These are phyloP conservation scores for Kuraishia ogatae DNA, from an alignment of 805 yeast species.

Conservation along the genomic window DNA sequence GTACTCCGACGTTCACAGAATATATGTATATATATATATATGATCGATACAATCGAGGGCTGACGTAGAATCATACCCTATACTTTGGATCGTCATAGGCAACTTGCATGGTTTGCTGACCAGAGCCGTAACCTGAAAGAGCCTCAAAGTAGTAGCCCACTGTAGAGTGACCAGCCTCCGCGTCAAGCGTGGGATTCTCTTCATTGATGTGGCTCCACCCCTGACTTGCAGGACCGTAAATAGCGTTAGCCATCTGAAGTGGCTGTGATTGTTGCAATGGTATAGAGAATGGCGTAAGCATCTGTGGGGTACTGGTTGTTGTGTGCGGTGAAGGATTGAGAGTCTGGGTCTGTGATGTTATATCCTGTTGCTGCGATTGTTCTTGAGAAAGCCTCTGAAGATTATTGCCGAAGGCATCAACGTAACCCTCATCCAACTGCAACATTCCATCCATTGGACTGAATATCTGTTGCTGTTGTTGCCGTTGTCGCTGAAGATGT, in stretches of 20 bases:
- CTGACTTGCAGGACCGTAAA: background rate
- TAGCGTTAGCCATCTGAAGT: background rate
- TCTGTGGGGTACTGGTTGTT: background rate
- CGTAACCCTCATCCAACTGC: conserved; percentile 1
- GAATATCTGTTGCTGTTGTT: background rate
- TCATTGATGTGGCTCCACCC: background rate
- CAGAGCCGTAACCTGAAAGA: background rate
- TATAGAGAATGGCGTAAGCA: background rate
- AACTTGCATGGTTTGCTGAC: background rate
- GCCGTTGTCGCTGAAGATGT: background rate
- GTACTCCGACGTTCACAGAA: background rate
- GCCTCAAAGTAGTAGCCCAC: background rate
- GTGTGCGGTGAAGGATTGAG: background rate
- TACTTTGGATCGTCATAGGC: background rate
- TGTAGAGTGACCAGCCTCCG: background rate
- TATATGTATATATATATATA: background rate
- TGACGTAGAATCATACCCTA: background rate
- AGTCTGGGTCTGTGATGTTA: background rate
- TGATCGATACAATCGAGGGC: too few relatives aligned
- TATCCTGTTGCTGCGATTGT: background rate
- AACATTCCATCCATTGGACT: background rate
- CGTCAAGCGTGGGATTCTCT: background rate
- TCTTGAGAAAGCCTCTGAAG: background rate
- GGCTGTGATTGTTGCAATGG: background rate
- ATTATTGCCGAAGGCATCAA: background rate